A percentile compares a stretch with the other conserved stretches of the same genome.
Evolutionary conservation across 495 filamentous ascomycete genomes (phyloP).

Genomic region (Neurospora sp.): DNA sequence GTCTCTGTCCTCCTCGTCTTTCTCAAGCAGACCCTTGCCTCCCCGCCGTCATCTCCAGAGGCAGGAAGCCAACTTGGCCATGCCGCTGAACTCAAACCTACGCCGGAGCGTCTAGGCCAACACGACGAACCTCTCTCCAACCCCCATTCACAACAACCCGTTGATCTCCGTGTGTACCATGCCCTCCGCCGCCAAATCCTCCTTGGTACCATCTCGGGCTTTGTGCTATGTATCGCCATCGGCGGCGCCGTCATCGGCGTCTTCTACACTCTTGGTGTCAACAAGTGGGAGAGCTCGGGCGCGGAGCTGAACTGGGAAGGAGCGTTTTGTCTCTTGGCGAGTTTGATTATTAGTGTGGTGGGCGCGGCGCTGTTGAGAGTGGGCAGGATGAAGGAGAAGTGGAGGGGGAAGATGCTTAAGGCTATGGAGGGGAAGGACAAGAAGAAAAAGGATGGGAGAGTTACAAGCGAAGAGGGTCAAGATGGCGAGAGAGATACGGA

Average conservation of each 20-base stretch:
- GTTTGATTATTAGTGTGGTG: constrained; percentile 68
- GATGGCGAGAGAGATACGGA: constrained; percentile 9
- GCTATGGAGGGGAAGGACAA: constrained; percentile 44
- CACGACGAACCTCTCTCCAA: too few relatives aligned
- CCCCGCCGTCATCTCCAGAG: constrained; percentile 37
- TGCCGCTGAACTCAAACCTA: neutral
- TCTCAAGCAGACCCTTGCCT: constrained; percentile 63
- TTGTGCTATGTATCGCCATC: constrained; percentile 57
- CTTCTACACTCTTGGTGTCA: constrained; percentile 62
- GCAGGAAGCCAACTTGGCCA: constrained; percentile 15
- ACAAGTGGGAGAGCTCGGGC: constrained; percentile 48
- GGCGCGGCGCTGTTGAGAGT: constrained; percentile 73
- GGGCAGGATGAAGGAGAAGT: constrained; percentile 76
- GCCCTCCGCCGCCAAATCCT: neutral
- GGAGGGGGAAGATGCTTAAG: constrained; percentile 66
- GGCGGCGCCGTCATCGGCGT: constrained; percentile 67
- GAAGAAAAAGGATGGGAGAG: constrained; percentile 1
- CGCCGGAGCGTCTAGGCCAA: neutral
- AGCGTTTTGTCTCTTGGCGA: constrained; percentile 57
- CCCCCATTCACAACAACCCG: neutral
- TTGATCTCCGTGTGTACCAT: neutral
- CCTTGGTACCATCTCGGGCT: constrained; percentile 49
- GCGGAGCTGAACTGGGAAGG: constrained; percentile 70
- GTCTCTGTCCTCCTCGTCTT: constrained; percentile 76
- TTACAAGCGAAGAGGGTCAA: neutral